Evolutionary conservation across 2,329 filamentous ascomycete genomes (phyloP), one percentile per base, ranked within the genome.

Genomic region (Trichoderma breve): DNA sequence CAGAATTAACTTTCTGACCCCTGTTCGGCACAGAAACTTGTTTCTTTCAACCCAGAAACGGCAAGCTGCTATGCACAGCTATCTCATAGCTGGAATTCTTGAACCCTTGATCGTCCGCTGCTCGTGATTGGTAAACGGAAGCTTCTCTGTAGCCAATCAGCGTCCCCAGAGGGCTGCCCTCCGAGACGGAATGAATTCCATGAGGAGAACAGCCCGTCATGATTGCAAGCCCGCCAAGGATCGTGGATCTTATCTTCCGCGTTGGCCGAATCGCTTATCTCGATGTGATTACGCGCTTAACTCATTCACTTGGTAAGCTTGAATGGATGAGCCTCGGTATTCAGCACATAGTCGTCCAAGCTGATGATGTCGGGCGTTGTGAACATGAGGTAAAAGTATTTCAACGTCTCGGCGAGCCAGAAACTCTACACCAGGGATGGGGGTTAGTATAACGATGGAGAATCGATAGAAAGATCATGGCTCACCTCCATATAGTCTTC

Each of bases 391-490:
- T 92, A 95, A 67, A 86, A 85, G 79, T 96, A 96, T 84, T 97
- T 96, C 78, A 96, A 78, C 72, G 94, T 91, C 82, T 96, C 93
- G 0, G 93, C 93, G 79, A 96, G 94, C 84, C 92, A 90, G 82
- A 95, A 97, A 75, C 91, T 94, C 81, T 96, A 92, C 83, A 79
- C 3, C 55, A 43, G 43, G 28, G 3, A 15, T 32, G 11, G 30
- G 5, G 21, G 65, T 72, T 14, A 90, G 90, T 79, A 2, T 12
- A 15, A 15, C 28, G n/a, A 39, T 9, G n/a, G 30, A 66, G 15
- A 26, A 3, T 3, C 7, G 18, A 6, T 1, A n/a, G 12, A 24
- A 12, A 24, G 2, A 8, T 80, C 24, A 18, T 18, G 3, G 6
- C 80, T 77, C 85, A 43, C 39, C 83, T 96, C 92, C 91, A 94